phyloP scores from a whole-genome alignment of 768 basidiomycete genomes.

The Naganishia vishniacii region DNA sequence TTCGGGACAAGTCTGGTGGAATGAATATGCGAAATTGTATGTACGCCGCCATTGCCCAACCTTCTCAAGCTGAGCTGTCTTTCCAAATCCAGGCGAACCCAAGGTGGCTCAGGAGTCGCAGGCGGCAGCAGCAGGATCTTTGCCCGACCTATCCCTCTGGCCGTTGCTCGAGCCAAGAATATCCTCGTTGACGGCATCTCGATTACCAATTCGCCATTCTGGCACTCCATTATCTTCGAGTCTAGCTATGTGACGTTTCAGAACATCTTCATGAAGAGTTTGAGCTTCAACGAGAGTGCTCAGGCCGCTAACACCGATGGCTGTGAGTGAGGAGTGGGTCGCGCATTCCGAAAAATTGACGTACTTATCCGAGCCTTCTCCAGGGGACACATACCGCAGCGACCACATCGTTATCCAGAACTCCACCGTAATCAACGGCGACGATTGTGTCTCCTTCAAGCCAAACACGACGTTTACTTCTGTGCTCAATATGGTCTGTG shows the following conservation, averaged over 20 bases:
- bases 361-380: neutral
- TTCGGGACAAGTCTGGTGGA: slow-evolving; percentile 53
- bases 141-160: slow-evolving; percentile 58
- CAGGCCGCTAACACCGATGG: slow-evolving; percentile 52
- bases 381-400: slow-evolving; percentile 60
- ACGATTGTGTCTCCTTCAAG: slow-evolving; percentile 55
- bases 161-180: slow-evolving; percentile 55
- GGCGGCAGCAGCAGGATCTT: slow-evolving; percentile 53
- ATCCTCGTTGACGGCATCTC: slow-evolving; percentile 51
- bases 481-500: slow-evolving; percentile 59
- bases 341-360: too few species aligned
- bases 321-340: slow-evolving; percentile 14
- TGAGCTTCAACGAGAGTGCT: slow-evolving; percentile 32
- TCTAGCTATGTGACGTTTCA: slow-evolving; percentile 50
- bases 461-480: slow-evolving; percentile 58
- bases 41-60: neutral
- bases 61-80: slow-evolving; percentile 36
- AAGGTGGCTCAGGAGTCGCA: slow-evolving; percentile 47
- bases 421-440: slow-evolving; percentile 51
- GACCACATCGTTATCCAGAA: slow-evolving; percentile 48
- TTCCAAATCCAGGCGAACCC: slow-evolving; percentile 36
- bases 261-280: slow-evolving; percentile 45
- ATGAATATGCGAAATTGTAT: neutral
- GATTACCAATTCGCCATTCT: slow-evolving; percentile 27
- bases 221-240: slow-evolving; percentile 26